Conservation (phyloP, 495 filamentous ascomycete species). For the Annulohypoxylon stygium region DNA sequence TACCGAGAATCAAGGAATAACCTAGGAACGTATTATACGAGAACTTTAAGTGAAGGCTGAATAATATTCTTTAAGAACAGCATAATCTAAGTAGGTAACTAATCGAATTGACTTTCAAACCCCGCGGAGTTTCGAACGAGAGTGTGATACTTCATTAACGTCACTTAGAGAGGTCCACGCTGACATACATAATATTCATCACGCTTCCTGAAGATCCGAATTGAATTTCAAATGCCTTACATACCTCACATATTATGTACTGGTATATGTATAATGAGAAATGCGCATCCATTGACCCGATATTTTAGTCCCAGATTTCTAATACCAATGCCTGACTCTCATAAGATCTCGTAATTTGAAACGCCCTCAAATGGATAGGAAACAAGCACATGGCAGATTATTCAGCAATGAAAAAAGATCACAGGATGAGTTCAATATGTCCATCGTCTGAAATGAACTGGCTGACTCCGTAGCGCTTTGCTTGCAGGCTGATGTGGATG, state of each 20-base stretch:
- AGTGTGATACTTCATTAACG: constrained; percentile 4
- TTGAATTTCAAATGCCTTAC: background rate
- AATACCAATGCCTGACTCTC: background rate
- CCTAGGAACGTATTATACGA: constrained; percentile 5
- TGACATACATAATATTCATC: background rate
- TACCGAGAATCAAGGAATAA: constrained; percentile 16
- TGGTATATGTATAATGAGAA: background rate
- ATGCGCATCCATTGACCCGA: constrained; percentile 1
- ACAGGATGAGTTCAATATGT: constrained; percentile 41
- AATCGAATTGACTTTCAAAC: background rate
- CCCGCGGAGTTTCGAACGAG: background rate
- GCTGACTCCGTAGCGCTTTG: constrained; percentile 46
- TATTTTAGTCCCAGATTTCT: background rate
- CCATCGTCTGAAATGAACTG: constrained; percentile 34
- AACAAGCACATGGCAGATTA: background rate
- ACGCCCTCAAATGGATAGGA: background rate
- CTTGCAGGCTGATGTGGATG: constrained; percentile 28
- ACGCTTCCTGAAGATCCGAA: background rate
- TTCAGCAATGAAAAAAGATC: background rate
- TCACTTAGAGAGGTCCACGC: background rate
- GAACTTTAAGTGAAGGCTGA: constrained; percentile 6
- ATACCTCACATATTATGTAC: background rate
- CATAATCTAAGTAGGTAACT: background rate
- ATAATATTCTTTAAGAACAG: background rate
- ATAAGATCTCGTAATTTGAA: background rate